phyloP scores from a whole-genome alignment of 495 filamentous ascomycete genomes.

The Hypoxylon fuscum region DNA sequence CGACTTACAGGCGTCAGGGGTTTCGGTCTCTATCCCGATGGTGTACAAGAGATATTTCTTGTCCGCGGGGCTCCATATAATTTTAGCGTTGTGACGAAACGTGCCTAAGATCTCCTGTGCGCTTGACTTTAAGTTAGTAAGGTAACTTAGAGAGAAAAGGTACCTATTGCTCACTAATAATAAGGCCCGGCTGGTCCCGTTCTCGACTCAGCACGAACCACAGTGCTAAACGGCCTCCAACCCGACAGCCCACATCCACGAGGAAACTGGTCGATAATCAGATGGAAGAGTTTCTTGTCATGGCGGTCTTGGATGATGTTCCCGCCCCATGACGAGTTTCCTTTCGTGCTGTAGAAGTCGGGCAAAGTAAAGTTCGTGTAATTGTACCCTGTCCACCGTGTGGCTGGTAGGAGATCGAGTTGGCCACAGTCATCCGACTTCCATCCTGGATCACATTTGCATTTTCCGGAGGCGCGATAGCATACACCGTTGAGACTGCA shows the following conservation, averaged over 20 bases:
- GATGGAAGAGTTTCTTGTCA: conserved; percentile 43
- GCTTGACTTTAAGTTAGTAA: too few species aligned
- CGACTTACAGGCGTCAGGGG: conserved; percentile 30
- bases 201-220: conserved; percentile 49
- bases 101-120: conserved; percentile 43
- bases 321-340: conserved; percentile 52
- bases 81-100: conserved; percentile 52
- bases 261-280: conserved; percentile 48
- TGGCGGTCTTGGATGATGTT: conserved; percentile 50
- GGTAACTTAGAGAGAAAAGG: too few species aligned
- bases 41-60: conserved; percentile 47
- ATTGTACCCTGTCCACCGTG: conserved; percentile 48
- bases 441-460: conserved; percentile 53
- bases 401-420: conserved; percentile 48
- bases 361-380: conserved; percentile 35
- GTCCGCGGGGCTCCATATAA: conserved; percentile 49
- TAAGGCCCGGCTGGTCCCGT: conserved; percentile 51
- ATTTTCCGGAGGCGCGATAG: conserved; percentile 21
- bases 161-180: too few species aligned
- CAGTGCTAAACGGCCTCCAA: conserved; percentile 50
- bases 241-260: conserved; percentile 49
- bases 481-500: conserved; percentile 54
- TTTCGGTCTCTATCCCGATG: conserved; percentile 45
- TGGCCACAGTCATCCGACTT: conserved; percentile 48
- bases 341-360: conserved; percentile 35